These are phyloP conservation scores for Catenaria anguillulae DNA, from an alignment of 371 early-diverging fungal species.

Conservation along the genomic window DNA sequence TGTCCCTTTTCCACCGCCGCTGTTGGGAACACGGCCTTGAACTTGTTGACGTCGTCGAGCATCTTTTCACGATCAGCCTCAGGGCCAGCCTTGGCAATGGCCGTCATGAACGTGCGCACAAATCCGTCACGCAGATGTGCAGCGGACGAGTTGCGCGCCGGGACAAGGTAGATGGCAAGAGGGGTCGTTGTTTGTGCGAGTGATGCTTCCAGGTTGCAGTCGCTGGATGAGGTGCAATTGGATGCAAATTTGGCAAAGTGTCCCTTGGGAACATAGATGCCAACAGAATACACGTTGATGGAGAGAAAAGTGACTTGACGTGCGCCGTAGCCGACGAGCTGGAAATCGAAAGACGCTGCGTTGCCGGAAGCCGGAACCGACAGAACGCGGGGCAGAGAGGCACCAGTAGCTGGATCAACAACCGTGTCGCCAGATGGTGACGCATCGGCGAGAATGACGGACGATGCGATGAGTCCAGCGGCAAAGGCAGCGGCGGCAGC, in stretches of 20 bases:
- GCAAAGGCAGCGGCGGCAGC: too few species aligned
- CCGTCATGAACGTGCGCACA: slow-evolving; percentile 37
- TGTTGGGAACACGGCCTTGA: slow-evolving; percentile 43
- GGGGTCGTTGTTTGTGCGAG: slow-evolving; percentile 12
- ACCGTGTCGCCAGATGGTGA: too few species aligned
- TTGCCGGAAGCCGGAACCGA: too few species aligned
- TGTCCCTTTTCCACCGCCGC: slow-evolving; percentile 41
- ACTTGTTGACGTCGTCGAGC: slow-evolving; percentile 36
- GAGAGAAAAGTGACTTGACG: slow-evolving; percentile 52
- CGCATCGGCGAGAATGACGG: too few species aligned
- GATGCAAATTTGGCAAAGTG: slow-evolving; percentile 18
- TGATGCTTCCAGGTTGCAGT: too few species aligned
- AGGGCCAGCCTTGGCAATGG: slow-evolving; percentile 13
- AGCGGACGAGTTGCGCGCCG: slow-evolving; percentile 43
- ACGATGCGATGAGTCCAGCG: too few species aligned
- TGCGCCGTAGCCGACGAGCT: slow-evolving; percentile 45
- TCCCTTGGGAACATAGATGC: slow-evolving; percentile 36
- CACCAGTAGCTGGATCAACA: too few species aligned
- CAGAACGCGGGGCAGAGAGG: too few species aligned
- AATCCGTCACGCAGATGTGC: slow-evolving; percentile 60
- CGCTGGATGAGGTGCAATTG: slow-evolving; percentile 11
- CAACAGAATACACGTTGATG: slow-evolving; percentile 47
- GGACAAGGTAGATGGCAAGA: slow-evolving; percentile 13
- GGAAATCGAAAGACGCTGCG: slow-evolving; percentile 4
- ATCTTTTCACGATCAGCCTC: slow-evolving; percentile 32